phyloP scores from a whole-genome alignment of 31 red algal genomes.

The Endocladia muricata region DNA sequence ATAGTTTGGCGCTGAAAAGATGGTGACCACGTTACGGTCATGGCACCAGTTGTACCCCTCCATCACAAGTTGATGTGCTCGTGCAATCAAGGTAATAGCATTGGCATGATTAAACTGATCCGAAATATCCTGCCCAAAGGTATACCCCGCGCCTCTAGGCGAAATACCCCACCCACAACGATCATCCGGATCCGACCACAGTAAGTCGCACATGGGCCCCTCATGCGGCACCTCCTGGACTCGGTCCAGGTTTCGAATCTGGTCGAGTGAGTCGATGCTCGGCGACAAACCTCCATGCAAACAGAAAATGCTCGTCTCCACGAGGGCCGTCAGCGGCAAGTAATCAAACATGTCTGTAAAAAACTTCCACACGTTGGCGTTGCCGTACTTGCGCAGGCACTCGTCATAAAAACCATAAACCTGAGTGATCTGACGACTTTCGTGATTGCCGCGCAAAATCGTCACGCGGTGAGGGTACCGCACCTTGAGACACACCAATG shows the following conservation, averaged over 20 bases:
- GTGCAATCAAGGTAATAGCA: conserved; percentile 89
- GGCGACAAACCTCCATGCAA: conserved; percentile 96
- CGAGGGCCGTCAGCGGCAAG: conserved; percentile 88
- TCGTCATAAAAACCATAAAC: conserved; percentile 99
- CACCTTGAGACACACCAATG: conserved; percentile 91
- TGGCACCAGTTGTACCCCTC: conserved; percentile 98
- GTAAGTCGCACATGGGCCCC: conserved; percentile 91
- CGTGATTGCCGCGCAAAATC: conserved; percentile 98
- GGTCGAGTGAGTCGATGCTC: conserved; percentile 91
- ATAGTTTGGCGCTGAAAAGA: conserved; percentile 99
- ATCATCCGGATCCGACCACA: conserved; percentile 98
- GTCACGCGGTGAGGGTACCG: conserved; percentile 96
- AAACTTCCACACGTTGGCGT: conserved; percentile 98
- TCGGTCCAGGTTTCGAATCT: conserved; percentile 88
- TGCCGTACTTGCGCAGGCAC: conserved; percentile 89
- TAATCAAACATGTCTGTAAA: conserved; percentile 99
- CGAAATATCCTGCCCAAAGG: conserved; percentile 92
- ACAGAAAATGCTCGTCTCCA: conserved; percentile 98
- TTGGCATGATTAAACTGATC: conserved; percentile 80
- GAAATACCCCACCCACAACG: conserved; percentile 97
- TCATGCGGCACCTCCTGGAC: conserved; percentile 96
- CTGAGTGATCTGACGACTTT: conserved; percentile 95
- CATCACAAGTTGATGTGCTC: conserved; percentile 99
- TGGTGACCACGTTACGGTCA: conserved; percentile 89
- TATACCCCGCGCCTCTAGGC: conserved; percentile 92